Conservation (phyloP, 2,329 filamentous ascomycete genomes). For the Monilinia laxa region DNA sequence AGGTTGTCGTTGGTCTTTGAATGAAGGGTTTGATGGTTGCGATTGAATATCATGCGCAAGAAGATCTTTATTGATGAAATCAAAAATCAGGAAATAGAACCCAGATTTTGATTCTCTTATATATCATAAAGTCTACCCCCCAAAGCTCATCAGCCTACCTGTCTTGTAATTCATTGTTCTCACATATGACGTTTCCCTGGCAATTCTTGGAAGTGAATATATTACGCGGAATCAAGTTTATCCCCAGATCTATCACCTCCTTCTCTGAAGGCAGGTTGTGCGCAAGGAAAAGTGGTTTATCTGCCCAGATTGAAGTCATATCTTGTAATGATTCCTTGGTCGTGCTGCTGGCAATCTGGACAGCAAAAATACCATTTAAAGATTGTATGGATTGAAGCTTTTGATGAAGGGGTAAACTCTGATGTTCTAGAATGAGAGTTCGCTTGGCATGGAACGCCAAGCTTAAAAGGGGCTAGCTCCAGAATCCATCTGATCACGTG, state of each 20-base stretch:
- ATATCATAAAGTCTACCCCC: not conserved
- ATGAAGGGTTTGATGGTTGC: not conserved
- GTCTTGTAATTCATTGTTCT: slow-evolving; percentile 1
- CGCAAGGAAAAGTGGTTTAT: not conserved
- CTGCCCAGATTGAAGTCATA: not conserved
- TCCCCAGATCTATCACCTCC: not conserved
- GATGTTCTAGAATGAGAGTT: not conserved
- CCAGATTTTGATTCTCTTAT: not conserved
- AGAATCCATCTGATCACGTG: not conserved
- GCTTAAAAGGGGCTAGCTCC: not conserved
- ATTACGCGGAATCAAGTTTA: slow-evolving; percentile 17
- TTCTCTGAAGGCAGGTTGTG: not conserved
- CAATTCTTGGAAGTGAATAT: slow-evolving; percentile 18
- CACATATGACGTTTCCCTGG: slow-evolving; percentile 17
- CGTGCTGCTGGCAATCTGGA: no score
- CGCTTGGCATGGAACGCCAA: not conserved
- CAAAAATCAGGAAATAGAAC: not conserved
- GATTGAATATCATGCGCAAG: not conserved
- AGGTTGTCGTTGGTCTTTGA: not conserved
- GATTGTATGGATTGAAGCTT: not conserved
- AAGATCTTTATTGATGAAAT: not conserved
- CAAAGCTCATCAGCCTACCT: not conserved
- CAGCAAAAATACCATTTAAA: not conserved
- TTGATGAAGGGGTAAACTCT: slow-evolving; percentile 8
- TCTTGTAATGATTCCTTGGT: not conserved